These are phyloP conservation scores for Paramecium caudatum DNA, from an alignment of 73 alveolate genomes.

Conservation along the genomic window DNA sequence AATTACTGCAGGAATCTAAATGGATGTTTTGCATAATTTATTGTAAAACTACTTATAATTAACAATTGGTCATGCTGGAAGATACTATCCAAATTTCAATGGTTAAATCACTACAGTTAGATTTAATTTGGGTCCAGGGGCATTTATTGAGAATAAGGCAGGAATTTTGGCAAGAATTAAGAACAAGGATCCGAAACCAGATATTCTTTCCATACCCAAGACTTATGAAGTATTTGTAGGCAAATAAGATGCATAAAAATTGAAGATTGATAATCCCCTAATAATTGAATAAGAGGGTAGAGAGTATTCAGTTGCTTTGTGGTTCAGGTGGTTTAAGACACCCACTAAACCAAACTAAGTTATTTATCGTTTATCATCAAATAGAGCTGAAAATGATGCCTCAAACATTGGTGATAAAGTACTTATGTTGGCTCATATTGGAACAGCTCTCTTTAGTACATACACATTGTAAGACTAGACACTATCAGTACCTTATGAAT, in stretches of 20 bases:
- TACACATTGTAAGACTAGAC: neutral
- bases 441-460: neutral
- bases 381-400: neutral
- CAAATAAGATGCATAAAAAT: conserved; percentile 47
- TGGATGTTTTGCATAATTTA: conserved; percentile 36
- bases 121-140: conserved; percentile 67
- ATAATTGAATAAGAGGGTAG: conserved; percentile 26
- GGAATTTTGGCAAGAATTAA: conserved; percentile 61
- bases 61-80: conserved; percentile 52
- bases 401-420: conserved; percentile 16
- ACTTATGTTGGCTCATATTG: conserved; percentile 16
- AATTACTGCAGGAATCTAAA: conserved; percentile 38
- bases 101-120: conserved; percentile 55
- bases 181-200: conserved; percentile 56
- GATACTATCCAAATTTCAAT: conserved; percentile 55
- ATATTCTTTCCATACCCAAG: neutral
- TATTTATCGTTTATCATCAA: conserved; percentile 5
- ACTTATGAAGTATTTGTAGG: neutral
- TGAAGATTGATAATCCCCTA: conserved; percentile 8
- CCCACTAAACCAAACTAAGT: conserved; percentile 36
- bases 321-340: conserved; percentile 66
- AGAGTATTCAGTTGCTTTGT: neutral
- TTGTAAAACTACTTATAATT: conserved; percentile 11
- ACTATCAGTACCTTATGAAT: conserved; percentile 5
- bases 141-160: conserved; percentile 45